Evolutionary conservation across 805 yeast genomes (phyloP), one percentile per base, ranked within the genome.

Genomic region (Yamadazyma akitaensis): DNA sequence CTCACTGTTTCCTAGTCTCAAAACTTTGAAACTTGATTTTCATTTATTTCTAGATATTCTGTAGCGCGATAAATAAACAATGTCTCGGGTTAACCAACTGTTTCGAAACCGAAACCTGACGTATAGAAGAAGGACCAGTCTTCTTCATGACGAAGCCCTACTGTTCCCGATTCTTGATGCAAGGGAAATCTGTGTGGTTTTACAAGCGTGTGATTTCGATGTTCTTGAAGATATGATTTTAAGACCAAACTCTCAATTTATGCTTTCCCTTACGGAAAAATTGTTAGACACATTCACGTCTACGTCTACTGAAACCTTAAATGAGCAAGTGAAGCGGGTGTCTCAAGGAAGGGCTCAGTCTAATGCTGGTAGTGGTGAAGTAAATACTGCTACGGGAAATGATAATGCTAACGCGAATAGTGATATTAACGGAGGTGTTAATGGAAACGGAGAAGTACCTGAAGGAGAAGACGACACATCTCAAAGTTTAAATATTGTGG

Each of bases 151-250:
- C 37, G 47, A 44, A 18, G 21, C 28, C 21, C 36, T 44, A 53
- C 72, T 75, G 26, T 84, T 84, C 59, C 89, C 89, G 0, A 52
- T 82, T 4, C 69, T 84, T n/a, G 85, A 81, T 21, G 61, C 75
- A 35, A 67, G 75, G 33, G 89, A 85, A 55, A 69, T 85, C 17
- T 76, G 82, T 1, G 64, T 70, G 10, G 80, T 85, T 56, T 63
- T 85, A 31, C 81, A 77, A 49, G 79, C 80, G 46, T 82, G 87
- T 59, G 83, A 80, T 47, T 78, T 84, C 34, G 61, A 70, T 11
- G 85, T 81, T 0, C 73, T 78, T 16, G 88, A 82, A 51, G 88
- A 82, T 30, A 71, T 76, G 42, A 68, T 85, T 1, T 51, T 67
- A 5, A 77, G 72, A 53, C 92, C 92, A 10, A 75, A 82, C 1